These are phyloP conservation scores for Prinsepia uniflora DNA, from an alignment of 306 rosid species.

Conservation along the genomic window DNA sequence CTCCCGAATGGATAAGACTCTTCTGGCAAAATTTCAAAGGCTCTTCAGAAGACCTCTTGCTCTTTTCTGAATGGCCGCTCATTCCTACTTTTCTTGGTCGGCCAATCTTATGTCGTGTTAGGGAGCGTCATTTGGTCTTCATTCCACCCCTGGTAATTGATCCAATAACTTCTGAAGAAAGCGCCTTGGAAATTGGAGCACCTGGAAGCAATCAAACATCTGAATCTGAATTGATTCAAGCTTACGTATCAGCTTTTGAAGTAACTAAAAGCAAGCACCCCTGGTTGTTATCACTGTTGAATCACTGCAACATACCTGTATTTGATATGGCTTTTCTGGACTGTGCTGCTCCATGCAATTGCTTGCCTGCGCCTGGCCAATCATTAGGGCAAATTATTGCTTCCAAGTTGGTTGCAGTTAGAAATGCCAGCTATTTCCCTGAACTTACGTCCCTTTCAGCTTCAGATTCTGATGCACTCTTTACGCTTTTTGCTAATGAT, in stretches of 20 bases:
- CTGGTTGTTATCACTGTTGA: conserved; percentile 77
- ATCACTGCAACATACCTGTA: conserved; percentile 86
- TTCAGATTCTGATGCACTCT: conserved; percentile 68
- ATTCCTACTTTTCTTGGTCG: conserved; percentile 96
- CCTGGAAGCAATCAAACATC: conserved; percentile 38
- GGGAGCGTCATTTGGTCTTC: conserved; percentile 75
- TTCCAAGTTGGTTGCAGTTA: conserved; percentile 84
- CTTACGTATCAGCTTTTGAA: conserved; percentile 61
- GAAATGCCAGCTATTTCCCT: conserved; percentile 75
- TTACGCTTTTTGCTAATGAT: conserved; percentile 71
- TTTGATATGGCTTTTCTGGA: conserved; percentile 71
- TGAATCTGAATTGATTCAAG: conserved; percentile 44
- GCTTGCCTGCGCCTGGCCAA: conserved; percentile 54
- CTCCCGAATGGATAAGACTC: conserved; percentile 83
- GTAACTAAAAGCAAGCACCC: conserved; percentile 56
- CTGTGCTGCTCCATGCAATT: conserved; percentile 64
- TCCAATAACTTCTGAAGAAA: conserved; percentile 24
- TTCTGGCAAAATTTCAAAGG: conserved; percentile 73
- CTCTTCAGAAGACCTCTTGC: conserved; percentile 54
- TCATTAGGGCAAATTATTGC: conserved; percentile 80
- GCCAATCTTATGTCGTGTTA: conserved; percentile 82
- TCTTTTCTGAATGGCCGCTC: conserved; percentile 90
- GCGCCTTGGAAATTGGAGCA: conserved; percentile 40
- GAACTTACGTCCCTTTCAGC: conserved; percentile 62
- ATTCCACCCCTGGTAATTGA: conserved; percentile 62